phyloP scores from a whole-genome alignment of 345 rosid genomes.

The Ailanthus altissimus region DNA sequence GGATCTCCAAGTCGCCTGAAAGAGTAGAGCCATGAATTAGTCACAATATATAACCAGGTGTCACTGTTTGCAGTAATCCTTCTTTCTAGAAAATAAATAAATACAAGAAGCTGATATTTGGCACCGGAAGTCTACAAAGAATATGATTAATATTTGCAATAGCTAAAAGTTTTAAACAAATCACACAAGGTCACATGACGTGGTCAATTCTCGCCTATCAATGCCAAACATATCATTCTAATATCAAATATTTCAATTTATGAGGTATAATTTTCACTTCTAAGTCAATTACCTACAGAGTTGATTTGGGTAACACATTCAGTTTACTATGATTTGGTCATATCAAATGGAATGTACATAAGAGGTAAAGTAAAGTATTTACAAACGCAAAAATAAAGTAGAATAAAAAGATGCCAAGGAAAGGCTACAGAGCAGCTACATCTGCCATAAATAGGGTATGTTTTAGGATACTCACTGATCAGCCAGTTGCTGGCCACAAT shows the following conservation, averaged over 20 bases:
- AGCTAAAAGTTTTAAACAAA: neutral
- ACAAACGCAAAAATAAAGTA: neutral
- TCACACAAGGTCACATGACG: neutral
- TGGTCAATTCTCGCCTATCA: neutral
- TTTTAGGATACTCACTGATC: neutral
- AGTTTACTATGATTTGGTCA: neutral
- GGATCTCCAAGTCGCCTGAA: conserved; percentile 96
- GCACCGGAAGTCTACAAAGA: neutral
- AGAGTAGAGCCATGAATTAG: conserved; percentile 8
- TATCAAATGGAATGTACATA: neutral
- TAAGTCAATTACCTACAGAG: neutral
- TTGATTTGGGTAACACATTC: neutral
- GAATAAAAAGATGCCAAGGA: neutral
- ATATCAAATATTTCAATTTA: neutral
- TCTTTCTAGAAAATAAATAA: neutral
- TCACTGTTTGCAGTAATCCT: neutral
- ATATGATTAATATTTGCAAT: neutral
- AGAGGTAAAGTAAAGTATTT: neutral
- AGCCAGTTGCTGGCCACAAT: neutral
- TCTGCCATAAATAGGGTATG: neutral
- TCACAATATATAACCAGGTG: neutral
- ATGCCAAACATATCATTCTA: neutral
- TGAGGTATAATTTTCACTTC: neutral
- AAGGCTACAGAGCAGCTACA: neutral
- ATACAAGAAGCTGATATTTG: neutral